These are phyloP conservation scores for Pyrus pyrifolia DNA, from an alignment of 306 rosid species.

Conservation along the genomic window DNA sequence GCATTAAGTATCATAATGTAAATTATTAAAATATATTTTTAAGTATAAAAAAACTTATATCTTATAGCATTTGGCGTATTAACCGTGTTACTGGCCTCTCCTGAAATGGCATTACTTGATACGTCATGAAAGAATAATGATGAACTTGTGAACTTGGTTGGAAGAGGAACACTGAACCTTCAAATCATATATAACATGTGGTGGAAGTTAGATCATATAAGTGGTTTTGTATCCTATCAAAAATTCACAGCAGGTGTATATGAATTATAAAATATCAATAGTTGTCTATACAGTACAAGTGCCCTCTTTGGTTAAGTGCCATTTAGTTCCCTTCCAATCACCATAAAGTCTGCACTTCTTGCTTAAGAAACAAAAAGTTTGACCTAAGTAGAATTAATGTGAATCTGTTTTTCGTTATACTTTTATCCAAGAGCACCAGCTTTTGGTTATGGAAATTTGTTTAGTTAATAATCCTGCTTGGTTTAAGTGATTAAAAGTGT, in stretches of 20 bases:
- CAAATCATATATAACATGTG: constrained; percentile 1
- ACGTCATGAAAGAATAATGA: constrained; percentile 21
- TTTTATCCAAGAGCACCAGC: background rate
- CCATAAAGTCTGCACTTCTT: background rate
- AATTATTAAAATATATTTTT: too few relatives aligned
- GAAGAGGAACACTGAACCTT: constrained; percentile 21
- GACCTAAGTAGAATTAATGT: background rate
- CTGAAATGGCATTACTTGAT: constrained; percentile 28
- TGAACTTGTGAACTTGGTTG: background rate
- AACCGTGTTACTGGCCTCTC: too few relatives aligned
- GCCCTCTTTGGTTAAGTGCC: background rate
- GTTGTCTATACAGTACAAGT: background rate
- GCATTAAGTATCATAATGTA: too few relatives aligned
- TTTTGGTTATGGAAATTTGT: background rate
- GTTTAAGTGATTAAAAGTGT: background rate
- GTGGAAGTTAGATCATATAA: background rate
- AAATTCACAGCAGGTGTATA: background rate
- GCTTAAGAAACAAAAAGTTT: background rate
- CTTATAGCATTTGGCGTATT: too few relatives aligned
- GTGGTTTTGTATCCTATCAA: background rate
- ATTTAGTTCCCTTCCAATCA: constrained; percentile 47
- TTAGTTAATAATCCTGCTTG: background rate
- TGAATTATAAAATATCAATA: too few relatives aligned
- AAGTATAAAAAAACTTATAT: too few relatives aligned
- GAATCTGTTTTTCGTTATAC: background rate